phyloP scores from a whole-genome alignment of 129 eudicot species.

The Helianthus tuberosus region DNA sequence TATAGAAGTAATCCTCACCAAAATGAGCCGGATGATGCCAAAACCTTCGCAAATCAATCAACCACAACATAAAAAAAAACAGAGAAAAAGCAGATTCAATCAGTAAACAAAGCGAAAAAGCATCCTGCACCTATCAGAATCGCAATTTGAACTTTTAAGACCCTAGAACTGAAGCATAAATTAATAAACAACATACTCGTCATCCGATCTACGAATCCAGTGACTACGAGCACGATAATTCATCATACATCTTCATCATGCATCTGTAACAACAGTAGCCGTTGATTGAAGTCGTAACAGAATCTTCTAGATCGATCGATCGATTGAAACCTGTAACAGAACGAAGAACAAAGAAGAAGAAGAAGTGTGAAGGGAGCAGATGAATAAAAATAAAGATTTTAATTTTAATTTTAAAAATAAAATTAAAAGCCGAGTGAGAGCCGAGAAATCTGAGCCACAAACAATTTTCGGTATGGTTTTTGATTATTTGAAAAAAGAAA shows the following conservation, averaged over 20 bases:
- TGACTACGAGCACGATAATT: conserved; percentile 11
- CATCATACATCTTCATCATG: conserved; percentile 16
- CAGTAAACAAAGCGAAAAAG: background rate
- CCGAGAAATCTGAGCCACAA: conserved; percentile 65
- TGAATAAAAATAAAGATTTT: background rate
- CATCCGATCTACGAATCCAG: conserved; percentile 34
- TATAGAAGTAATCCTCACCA: conserved; percentile 62
- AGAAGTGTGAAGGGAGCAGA: background rate
- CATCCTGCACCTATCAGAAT: too few relatives aligned
- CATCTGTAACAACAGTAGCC: background rate
- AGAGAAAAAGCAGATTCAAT: conserved; percentile 23
- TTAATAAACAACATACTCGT: conserved; percentile 17
- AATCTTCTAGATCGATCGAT: background rate
- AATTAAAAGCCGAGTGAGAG: conserved; percentile 1
- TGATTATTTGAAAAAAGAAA: conserved; percentile 14
- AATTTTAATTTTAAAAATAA: background rate
- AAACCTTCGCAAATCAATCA: conserved; percentile 40
- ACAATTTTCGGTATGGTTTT: conserved; percentile 9
- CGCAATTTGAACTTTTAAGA: background rate
- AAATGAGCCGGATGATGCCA: conserved; percentile 57
- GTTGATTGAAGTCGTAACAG: background rate
- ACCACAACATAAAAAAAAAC: background rate
- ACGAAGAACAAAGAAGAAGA: background rate
- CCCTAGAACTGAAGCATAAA: conserved; percentile 6
- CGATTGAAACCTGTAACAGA: background rate